Evolutionary conservation across 768 basidiomycete genomes (phyloP), one percentile per base, ranked within the genome.

Genomic region (Zangia roseola): DNA sequence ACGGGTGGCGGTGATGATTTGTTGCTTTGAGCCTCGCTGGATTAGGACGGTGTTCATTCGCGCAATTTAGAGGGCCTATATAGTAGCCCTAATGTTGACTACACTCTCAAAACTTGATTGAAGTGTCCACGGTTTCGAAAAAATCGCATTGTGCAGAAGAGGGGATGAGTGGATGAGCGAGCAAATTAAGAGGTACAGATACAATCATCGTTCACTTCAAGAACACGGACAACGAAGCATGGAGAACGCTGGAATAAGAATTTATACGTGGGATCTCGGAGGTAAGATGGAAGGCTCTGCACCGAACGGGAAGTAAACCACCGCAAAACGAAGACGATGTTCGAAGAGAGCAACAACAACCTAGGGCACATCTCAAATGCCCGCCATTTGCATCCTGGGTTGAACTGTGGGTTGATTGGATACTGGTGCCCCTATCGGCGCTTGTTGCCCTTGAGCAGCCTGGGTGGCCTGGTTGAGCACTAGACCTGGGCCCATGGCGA

Each of bases 401-500:
- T 68, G 66, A 37, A 36, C 54, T 9, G 56, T 37, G 16, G 68
- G 47, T 36, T 68, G 67, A 43, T 13, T 64, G 42, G 55, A 55
- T 28, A 57, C 49, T 35, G 52, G 67, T 9, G 60, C n/a, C 40
- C 66, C 66, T 63, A 65, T 63, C 40, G 69, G 64, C 30, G 64
- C 68, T 54, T 73, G 63, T 52, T 76, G 80, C 37, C 66, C 71
- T 54, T 72, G 74, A 23, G 55, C 53, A 20, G 54, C 56, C 41
- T 69, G 61, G 3, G 53, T 2, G 0, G 62, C 21, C 49, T 74
- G 74, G 39, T 70, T 68, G 13, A 72, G 71, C 21, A 73, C 71
- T 2, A 78, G 67, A n/a, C 74, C 73, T 38, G 76, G 72, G 2
- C 79, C 79, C 50, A 69, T 74, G 35, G 71, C 70, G 57, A 86